Base-by-base conservation (phyloP, 2,329 filamentous ascomycete genomes). In the Sclerotinia subarctica region DNA sequence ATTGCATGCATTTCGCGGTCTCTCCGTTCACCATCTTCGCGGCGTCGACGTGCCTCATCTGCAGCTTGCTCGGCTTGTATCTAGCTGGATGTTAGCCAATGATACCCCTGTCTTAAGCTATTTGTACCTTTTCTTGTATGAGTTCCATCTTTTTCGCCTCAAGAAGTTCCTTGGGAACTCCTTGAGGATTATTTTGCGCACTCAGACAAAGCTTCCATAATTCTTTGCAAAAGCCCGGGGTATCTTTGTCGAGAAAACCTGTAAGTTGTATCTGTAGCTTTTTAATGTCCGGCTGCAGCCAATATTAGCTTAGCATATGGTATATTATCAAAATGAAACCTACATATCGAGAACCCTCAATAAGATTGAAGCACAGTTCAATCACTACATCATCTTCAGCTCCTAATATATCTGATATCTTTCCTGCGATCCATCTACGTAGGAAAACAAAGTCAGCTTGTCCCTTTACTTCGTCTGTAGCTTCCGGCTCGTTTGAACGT, bases 71-170 rank as follows among this genome's bases (percentile, higher is more conserved):
- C 93, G 47, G 92, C 90, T 76, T 96, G 90, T 64, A 93, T 87
- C 93, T 94, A 72, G 57, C 44, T 6, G 66, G n/a, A 46, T 38
- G 47, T 76, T 52, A 76, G 72, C 44, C 35, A 38, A 19, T 53
- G 24, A 29, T 17, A 17, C n/a, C 32, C 19, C 58, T n/a, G 29
- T 59, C 35, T 49, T 2, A 21, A 52, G n/a, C 29, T 57, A 59
- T 46, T 52, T 77, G 46, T 78, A 96, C 94, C 89, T 96, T 96
- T 80, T 97, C 93, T 79, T 97, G 93, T 70, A 95, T 92, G 59
- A 99, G 83, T 79, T 99, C 95, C 56, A 92, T 82, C 80, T 98
- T 99, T 83, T 99, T 99, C 0, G 94, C 94, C 78, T 99, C 95
- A 3, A 99, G 82, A 53, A 99, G 84, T 79, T 97, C 94, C 79